Conservation (phyloP, 805 yeast genomes). For the Torulaspora delbrueckii region DNA sequence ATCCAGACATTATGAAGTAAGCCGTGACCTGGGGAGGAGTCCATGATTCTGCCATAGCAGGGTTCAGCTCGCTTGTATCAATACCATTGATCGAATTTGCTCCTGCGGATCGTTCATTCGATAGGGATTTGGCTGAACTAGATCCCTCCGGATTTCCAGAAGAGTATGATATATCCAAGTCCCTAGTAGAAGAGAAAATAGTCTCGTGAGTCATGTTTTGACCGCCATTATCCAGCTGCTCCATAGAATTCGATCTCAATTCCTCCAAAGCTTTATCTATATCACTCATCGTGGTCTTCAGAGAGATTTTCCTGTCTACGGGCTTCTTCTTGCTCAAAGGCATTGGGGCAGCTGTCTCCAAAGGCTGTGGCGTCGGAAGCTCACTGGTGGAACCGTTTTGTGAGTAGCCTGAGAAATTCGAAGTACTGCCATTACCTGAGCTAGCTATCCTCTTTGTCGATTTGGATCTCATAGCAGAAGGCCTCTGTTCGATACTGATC, state of each 20-base stretch:
- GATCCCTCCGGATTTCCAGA: constrained; percentile 2
- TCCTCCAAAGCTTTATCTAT: constrained; percentile 71
- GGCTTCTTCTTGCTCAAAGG: constrained; percentile 8
- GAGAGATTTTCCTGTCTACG: constrained; percentile 37
- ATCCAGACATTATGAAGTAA: constrained; percentile 68
- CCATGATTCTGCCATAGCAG: constrained; percentile 59
- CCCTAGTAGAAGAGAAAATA: constrained; percentile 19
- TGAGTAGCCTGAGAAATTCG: constrained; percentile 17
- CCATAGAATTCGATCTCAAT: constrained; percentile 38
- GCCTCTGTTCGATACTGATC: constrained; percentile 36
- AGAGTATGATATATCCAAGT: constrained; percentile 13
- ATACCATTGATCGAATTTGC: constrained; percentile 15
- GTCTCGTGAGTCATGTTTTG: constrained; percentile 19
- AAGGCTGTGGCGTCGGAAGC: constrained; percentile 27
- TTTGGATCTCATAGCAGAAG: constrained; percentile 51
- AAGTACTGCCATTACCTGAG: constrained; percentile 19
- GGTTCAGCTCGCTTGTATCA: constrained; percentile 39
- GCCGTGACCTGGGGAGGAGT: constrained; percentile 78
- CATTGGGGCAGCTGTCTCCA: constrained; percentile 24
- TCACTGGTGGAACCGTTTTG: constrained; percentile 23
- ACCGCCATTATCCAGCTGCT: constrained; percentile 8
- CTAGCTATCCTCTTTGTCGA: constrained; percentile 46
- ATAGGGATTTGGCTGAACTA: constrained; percentile 14
- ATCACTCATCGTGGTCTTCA: constrained; percentile 57
- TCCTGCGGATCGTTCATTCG: constrained; percentile 15